Evolutionary conservation across 2,329 filamentous ascomycete species (phyloP).

Genomic region (Stemphylium vesicarium): DNA sequence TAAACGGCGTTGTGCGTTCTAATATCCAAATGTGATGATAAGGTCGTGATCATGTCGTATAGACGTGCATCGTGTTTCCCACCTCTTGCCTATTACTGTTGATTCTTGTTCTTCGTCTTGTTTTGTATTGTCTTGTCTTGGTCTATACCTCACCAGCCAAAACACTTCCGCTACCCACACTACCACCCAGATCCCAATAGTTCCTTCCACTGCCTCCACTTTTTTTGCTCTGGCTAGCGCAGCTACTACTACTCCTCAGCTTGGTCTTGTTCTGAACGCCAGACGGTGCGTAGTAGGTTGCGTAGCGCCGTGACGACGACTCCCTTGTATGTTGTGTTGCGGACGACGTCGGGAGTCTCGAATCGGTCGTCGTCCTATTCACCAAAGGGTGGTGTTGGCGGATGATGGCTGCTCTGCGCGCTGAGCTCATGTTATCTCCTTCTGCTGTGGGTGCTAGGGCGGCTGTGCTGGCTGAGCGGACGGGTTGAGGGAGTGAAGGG

Average conservation of each 20-base stretch:
- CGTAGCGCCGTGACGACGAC: conserved; percentile 11
- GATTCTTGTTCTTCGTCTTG: neutral
- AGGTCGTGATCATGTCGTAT: neutral
- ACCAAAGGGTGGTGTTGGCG: conserved; percentile 89
- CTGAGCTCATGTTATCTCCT: conserved; percentile 45
- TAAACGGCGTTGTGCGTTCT: no score
- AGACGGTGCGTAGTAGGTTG: conserved; percentile 9
- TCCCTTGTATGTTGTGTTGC: conserved; percentile 22
- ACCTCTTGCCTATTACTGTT: neutral
- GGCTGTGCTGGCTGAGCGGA: neutral
- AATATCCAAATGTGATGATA: no score
- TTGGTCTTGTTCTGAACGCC: conserved; percentile 8
- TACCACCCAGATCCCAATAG: conserved; percentile 91
- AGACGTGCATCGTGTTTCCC: neutral
- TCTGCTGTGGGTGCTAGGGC: conserved; percentile 34
- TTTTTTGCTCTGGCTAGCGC: conserved; percentile 79
- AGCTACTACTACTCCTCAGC: conserved; percentile 64
- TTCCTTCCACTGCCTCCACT: conserved; percentile 78
- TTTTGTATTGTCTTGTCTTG: neutral
- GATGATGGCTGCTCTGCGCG: conserved; percentile 80
- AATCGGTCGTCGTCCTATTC: conserved; percentile 54
- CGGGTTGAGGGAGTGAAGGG: conserved; percentile 23
- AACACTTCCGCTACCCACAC: conserved; percentile 70
- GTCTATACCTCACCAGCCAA: conserved; percentile 33
- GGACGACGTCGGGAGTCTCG: conserved; percentile 36